Evolutionary conservation across 1,284 basidiomycete genomes (phyloP).

Genomic region (Limonomyces culmigenus): DNA sequence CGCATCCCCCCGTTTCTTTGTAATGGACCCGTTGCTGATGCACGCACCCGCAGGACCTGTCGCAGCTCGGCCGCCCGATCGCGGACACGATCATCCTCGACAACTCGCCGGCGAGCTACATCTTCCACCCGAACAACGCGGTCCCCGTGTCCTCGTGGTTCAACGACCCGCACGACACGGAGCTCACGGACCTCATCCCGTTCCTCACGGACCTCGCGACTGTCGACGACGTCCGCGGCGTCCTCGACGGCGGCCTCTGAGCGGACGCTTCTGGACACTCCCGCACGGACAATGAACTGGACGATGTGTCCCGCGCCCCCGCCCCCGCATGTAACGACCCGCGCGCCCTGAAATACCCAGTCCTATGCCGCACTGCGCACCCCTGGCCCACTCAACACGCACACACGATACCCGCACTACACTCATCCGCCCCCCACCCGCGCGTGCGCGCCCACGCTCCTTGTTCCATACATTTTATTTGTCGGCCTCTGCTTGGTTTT

Average conservation of each 20-base stretch:
- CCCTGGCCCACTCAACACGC: neutral
- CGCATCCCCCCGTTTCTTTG: conserved; percentile 12
- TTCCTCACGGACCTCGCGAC: conserved; percentile 80
- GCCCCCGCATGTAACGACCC: neutral
- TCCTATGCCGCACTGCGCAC: neutral
- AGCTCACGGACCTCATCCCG: conserved; percentile 85
- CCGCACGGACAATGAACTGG: conserved; percentile 5
- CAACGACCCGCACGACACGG: conserved; percentile 95
- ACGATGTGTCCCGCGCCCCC: conserved; percentile 5
- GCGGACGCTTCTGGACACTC: conserved; percentile 1
- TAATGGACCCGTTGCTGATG: conserved; percentile 1
- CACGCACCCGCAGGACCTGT: conserved; percentile 57
- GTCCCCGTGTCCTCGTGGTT: conserved; percentile 99
- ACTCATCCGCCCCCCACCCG: neutral
- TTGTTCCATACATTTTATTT: too few species aligned
- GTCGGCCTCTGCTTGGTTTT: too few species aligned
- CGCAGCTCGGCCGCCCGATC: conserved; percentile 88
- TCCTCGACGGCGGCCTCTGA: conserved; percentile 72
- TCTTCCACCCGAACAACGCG: conserved; percentile 98
- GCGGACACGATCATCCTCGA: conserved; percentile 94
- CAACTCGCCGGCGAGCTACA: conserved; percentile 97
- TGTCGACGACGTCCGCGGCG: conserved; percentile 84
- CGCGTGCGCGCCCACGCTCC: too few species aligned
- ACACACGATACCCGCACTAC: neutral
- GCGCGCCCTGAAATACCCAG: neutral